Percentiles rank a stretch among this genome's conserved stretches.
Evolutionary conservation across 1,284 basidiomycete genomes (phyloP).

Genomic region (Neonothopanus nambi): DNA sequence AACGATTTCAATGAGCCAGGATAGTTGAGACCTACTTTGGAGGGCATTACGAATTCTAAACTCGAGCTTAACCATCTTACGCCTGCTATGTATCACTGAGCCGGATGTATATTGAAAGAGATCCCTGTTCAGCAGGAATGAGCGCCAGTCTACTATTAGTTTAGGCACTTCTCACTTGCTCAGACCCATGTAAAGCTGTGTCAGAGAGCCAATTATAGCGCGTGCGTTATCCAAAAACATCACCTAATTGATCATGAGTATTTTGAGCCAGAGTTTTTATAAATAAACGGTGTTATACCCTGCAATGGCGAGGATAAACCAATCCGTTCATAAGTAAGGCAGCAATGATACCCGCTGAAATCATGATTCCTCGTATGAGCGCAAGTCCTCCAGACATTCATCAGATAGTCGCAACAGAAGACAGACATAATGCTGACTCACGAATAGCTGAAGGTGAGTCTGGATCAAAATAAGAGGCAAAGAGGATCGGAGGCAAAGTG

Average conservation of each 20-base stretch:
- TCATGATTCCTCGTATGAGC: conserved; percentile 40
- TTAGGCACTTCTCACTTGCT: conserved; percentile 36
- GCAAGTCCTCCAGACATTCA: conserved; percentile 37
- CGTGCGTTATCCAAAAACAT: conserved; percentile 45
- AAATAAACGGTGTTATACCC: conserved; percentile 30
- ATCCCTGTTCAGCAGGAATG: conserved; percentile 30
- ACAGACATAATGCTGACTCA: too few relatives aligned
- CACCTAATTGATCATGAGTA: conserved; percentile 29
- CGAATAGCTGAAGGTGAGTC: too few relatives aligned
- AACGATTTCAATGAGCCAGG: background rate
- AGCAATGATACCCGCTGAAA: conserved; percentile 45
- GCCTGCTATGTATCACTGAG: conserved; percentile 28
- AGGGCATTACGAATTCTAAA: conserved; percentile 42
- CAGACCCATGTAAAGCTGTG: conserved; percentile 46
- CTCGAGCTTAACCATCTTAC: conserved; percentile 42
- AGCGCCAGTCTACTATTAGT: conserved; percentile 1
- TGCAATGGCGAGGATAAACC: conserved; percentile 49
- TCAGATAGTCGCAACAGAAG: background rate
- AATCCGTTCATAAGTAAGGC: conserved; percentile 48
- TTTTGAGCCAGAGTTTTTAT: background rate
- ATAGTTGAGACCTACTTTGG: conserved; percentile 27
- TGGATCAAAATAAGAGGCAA: conserved; percentile 36
- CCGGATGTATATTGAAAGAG: conserved; percentile 35
- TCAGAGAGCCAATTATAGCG: conserved; percentile 40
- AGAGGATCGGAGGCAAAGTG: conserved; percentile 46